A percentile compares a stretch with the other conserved stretches of the same genome.
Evolutionary conservation across 2,329 filamentous ascomycete genomes (phyloP).

Genomic region (Talaromyces rugulosus): DNA sequence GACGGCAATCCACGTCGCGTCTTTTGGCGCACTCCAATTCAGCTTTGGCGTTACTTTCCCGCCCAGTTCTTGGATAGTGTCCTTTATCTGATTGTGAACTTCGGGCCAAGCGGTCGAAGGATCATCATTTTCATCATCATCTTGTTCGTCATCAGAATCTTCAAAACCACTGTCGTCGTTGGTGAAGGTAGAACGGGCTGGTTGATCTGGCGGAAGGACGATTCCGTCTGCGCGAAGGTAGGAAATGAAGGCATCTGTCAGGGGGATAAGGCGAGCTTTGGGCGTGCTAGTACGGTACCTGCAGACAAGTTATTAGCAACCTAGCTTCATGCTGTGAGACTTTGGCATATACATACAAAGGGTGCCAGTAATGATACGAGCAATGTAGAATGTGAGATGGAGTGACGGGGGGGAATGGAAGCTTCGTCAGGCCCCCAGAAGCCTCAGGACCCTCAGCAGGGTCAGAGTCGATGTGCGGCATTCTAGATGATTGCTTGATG

Average conservation of each 20-base stretch:
- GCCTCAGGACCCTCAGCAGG: slow-evolving; percentile 8
- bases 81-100: slow-evolving; percentile 71
- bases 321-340: not conserved
- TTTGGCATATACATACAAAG: slow-evolving; percentile 49
- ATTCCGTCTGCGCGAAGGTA: slow-evolving; percentile 94
- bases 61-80: slow-evolving; percentile 73
- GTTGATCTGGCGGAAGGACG: slow-evolving; percentile 59
- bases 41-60: slow-evolving; percentile 87
- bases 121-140: slow-evolving; percentile 56
- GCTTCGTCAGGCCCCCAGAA: slow-evolving; percentile 20
- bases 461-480: slow-evolving; percentile 5
- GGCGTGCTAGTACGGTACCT: slow-evolving; percentile 77
- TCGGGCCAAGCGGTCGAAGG: slow-evolving; percentile 59
- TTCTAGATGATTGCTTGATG: not conserved
- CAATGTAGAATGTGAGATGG: slow-evolving; percentile 88
- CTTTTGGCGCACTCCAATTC: slow-evolving; percentile 96
- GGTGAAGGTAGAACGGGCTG: slow-evolving; percentile 29
- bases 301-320: slow-evolving; percentile 12
- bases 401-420: slow-evolving; percentile 78
- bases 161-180: slow-evolving; percentile 58
- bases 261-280: slow-evolving; percentile 77
- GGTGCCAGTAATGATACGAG: slow-evolving; percentile 90
- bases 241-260: slow-evolving; percentile 69
- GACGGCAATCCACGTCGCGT: slow-evolving; percentile 84
- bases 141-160: slow-evolving; percentile 44